Evolutionary conservation across 2,329 filamentous ascomycete genomes (phyloP), one percentile per base, ranked within the genome.

Genomic region (Colletotrichum sp.): DNA sequence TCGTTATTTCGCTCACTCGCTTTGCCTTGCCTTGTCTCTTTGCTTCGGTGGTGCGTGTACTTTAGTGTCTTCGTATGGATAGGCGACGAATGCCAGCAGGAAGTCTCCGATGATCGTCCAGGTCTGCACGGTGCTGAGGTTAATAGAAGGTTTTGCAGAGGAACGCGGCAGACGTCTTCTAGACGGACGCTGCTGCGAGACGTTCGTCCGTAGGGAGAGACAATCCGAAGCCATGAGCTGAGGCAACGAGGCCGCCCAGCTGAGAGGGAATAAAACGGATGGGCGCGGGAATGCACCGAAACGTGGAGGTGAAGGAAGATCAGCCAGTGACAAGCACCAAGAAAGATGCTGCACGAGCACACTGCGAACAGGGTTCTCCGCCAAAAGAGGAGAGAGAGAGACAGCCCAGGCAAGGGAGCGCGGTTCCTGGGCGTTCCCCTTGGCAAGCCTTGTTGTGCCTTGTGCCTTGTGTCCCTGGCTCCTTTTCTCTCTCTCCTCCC

Each of bases 1-100:
- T 75, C 73, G 64, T 73, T 73, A 68, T 73, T 75, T 75, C 73
- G 73, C 73, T 75, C 73, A 68, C 44, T 74, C 59, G 27, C 39
- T 39, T 73, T 25, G 28, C 63, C 70, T 61, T 72, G 55, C 39
- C 65, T 19, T 55, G 19, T 61, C 52, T 65, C 25, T 22, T 36
- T 48, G 44, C 44, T 52, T 52, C 44, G 44, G 44, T 52, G 44
- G 11, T 52, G 44, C 19, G 19, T 48, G 19, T 19, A 44, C 36
- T 11, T 44, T 52, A 52, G 44, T 22, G 39, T 52, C 6, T 13
- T 52, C 44, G 34, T 22, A 34, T 52, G 60, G 67, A 34, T 19
- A 55, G 25, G 55, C 25, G 52, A 55, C 44, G 9, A 68, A 30
- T 60, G 48, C 13, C 64, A 48, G 70, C n/a, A 44, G 55, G 28